These are phyloP conservation scores for Fusarium pseudocircinatum DNA, from an alignment of 2,329 filamentous ascomycete genomes.

Conservation along the genomic window DNA sequence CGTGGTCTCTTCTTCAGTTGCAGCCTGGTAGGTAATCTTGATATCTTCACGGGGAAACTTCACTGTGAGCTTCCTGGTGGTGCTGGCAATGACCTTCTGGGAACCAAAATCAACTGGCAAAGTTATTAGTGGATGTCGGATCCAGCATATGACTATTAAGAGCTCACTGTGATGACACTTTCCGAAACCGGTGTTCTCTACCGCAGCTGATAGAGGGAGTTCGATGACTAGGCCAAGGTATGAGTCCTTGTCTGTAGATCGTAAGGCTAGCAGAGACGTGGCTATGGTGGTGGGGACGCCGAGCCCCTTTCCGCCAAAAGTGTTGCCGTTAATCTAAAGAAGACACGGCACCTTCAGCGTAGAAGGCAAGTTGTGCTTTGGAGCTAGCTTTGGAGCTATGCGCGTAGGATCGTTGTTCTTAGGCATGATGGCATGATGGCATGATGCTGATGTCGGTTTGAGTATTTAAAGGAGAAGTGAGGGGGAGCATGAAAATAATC, in stretches of 20 bases:
- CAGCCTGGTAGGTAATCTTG: not conserved
- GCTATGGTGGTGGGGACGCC: not conserved
- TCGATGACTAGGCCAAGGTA: not conserved
- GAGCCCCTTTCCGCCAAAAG: not conserved
- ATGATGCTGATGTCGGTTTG: not conserved
- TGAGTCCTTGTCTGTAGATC: not conserved
- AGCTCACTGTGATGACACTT: not conserved
- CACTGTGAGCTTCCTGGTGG: not conserved
- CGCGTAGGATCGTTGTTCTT: not conserved
- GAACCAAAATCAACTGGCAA: not conserved
- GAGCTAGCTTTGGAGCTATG: not conserved
- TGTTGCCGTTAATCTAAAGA: accelerated
- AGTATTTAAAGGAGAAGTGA: accelerated
- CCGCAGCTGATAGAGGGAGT: not conserved
- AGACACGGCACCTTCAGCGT: not conserved
- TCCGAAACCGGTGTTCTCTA: not conserved
- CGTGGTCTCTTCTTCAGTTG: not conserved
- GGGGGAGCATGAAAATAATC: accelerated
- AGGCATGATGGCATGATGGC: too few relatives aligned
- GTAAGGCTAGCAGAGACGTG: accelerated
- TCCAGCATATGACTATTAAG: accelerated
- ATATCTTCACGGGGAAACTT: not conserved
- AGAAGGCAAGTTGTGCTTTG: not conserved
- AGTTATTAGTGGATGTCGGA: not conserved
- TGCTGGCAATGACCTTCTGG: not conserved